Evolutionary conservation across 2,329 filamentous ascomycete species (phyloP).

Genomic region (Cercospora sojina): DNA sequence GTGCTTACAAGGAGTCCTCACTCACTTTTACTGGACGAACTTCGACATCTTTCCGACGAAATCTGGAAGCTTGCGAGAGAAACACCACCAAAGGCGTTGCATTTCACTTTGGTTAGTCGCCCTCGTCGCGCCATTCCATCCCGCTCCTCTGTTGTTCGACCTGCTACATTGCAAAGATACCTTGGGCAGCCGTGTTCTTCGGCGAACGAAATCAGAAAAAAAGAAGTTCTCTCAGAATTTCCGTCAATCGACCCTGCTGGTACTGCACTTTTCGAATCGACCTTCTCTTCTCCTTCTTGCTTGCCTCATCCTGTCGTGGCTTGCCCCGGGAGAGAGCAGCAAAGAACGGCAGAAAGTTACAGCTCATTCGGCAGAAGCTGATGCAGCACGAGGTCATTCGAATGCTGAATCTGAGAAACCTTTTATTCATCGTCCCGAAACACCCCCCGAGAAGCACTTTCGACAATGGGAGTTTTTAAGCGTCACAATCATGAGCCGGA

Average conservation of each 20-base stretch:
- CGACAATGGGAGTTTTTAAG: neutral
- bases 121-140: constrained; percentile 42
- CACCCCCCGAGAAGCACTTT: neutral
- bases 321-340: constrained; percentile 32
- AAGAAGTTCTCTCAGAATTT: neutral
- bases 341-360: constrained; percentile 25
- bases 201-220: neutral
- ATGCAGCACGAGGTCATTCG: constrained; percentile 18
- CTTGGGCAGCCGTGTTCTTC: constrained; percentile 22
- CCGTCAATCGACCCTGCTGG: neutral
- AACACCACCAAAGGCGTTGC: constrained; percentile 30
- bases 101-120: constrained; percentile 34
- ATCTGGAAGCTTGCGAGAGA: constrained; percentile 28
- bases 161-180: constrained; percentile 39
- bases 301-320: constrained; percentile 34
- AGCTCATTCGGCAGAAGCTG: constrained; percentile 33
- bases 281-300: constrained; percentile 38
- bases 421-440: neutral
- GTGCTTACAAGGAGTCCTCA: neutral
- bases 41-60: constrained; percentile 17
- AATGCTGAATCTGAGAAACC: neutral
- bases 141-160: constrained; percentile 44
- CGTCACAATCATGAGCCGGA: constrained; percentile 33
- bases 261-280: neutral
- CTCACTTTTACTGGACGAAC: constrained; percentile 24